Evolutionary conservation across 2,329 filamentous ascomycete species (phyloP).

Genomic region (Botrytis pseudocinerea): DNA sequence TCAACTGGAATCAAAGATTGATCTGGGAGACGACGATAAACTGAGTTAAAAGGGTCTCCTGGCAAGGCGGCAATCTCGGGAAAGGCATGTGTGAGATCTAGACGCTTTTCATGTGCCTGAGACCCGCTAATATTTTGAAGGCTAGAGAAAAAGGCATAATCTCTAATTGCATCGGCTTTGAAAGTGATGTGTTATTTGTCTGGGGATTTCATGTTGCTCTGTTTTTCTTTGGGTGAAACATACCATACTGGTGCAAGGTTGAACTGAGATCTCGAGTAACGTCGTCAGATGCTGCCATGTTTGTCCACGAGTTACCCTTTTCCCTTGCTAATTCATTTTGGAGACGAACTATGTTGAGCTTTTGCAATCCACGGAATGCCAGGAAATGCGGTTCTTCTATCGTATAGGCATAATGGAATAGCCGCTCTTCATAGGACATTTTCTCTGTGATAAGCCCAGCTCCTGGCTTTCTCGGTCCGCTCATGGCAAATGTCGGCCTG

Average conservation of each 20-base stretch:
- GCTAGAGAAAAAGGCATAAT: neutral
- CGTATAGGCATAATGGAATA: neutral
- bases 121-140: neutral
- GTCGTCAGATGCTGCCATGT: neutral
- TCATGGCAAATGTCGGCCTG: too few species aligned
- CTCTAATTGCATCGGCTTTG: conserved; percentile 6
- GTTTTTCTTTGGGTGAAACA: neutral
- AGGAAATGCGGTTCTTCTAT: neutral
- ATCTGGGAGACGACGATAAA: neutral
- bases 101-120: neutral
- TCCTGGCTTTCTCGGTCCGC: neutral
- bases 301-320: neutral
- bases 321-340: neutral
- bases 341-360: neutral
- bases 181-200: neutral
- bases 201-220: neutral
- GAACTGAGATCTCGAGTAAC: neutral
- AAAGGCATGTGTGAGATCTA: neutral
- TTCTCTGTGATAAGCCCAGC: neutral
- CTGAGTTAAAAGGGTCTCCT: neutral
- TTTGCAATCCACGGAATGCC: neutral
- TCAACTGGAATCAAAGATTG: neutral
- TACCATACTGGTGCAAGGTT: neutral
- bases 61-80: neutral
- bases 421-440: neutral